Conservation (phyloP, 2,329 filamentous ascomycete species). For the Cladosporium sp. region DNA sequence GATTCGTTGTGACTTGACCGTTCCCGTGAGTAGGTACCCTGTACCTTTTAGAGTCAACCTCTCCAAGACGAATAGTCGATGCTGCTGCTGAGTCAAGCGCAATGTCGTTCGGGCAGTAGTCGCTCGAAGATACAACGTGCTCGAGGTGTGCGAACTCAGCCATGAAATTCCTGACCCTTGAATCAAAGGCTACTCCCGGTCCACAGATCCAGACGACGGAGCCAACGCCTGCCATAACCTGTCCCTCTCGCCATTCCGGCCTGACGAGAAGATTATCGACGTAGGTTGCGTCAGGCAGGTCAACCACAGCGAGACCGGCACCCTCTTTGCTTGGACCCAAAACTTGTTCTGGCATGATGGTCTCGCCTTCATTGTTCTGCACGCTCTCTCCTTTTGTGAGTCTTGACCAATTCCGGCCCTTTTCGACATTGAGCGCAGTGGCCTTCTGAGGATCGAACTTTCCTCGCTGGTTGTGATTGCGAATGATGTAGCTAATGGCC, state of each 20-base stretch:
- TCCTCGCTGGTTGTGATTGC: conserved; percentile 67
- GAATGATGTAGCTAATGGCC: conserved; percentile 81
- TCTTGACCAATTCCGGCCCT: conserved; percentile 51
- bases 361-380: conserved; percentile 55
- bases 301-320: conserved; percentile 70
- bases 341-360: conserved; percentile 82
- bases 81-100: conserved; percentile 60
- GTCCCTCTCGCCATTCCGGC: conserved; percentile 61
- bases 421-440: conserved; percentile 55
- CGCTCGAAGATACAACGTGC: conserved; percentile 72
- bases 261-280: conserved; percentile 63
- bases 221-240: conserved; percentile 61
- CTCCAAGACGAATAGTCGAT: conserved; percentile 62
- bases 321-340: conserved; percentile 62
- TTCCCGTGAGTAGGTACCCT: conserved; percentile 53
- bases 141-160: conserved; percentile 52
- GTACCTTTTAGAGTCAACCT: conserved; percentile 69
- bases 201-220: conserved; percentile 79
- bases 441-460: conserved; percentile 69
- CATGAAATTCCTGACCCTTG: conserved; percentile 64
- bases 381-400: conserved; percentile 62
- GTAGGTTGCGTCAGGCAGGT: conserved; percentile 66
- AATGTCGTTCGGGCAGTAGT: conserved; percentile 70
- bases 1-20: neutral
- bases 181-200: conserved; percentile 56